Evolutionary conservation across 2,329 filamentous ascomycete species (phyloP).

Genomic region (Ophiocordyceps robertsii): DNA sequence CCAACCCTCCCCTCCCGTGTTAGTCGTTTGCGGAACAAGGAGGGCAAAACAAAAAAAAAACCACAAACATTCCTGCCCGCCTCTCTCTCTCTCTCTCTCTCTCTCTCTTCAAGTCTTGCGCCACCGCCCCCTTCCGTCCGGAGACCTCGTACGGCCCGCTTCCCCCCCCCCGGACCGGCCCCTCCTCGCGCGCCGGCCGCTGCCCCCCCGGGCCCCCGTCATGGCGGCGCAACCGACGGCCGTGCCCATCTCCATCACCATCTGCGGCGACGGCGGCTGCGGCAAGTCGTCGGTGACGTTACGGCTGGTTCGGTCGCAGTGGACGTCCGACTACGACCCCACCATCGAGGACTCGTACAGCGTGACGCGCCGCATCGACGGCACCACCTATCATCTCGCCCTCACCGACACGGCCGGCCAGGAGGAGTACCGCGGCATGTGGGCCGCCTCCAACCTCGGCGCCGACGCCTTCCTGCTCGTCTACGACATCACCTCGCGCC

Average conservation of each 20-base stretch:
- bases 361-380: slow-evolving; percentile 68
- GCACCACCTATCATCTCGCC: slow-evolving; percentile 64
- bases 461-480: slow-evolving; percentile 77
- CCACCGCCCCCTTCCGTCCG: no score
- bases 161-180: no score
- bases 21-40: no score
- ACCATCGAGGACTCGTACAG: slow-evolving; percentile 78
- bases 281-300: slow-evolving; percentile 79
- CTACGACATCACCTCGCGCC: slow-evolving; percentile 67
- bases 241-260: slow-evolving; percentile 58
- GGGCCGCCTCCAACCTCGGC: slow-evolving; percentile 64
- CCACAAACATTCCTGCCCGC: no score
- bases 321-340: slow-evolving; percentile 73
- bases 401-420: slow-evolving; percentile 81
- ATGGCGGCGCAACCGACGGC: slow-evolving; percentile 15
- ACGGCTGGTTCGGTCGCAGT: slow-evolving; percentile 67
- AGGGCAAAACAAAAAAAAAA: no score
- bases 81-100: no score
- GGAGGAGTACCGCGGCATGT: slow-evolving; percentile 80
- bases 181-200: no score
- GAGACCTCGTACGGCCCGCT: no score
- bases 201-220: background rate
- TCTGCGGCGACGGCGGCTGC: slow-evolving; percentile 76
- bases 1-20: no score
- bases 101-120: no score